Conservation (phyloP, 495 filamentous ascomycete genomes). For the Apiosordaria backusii region DNA sequence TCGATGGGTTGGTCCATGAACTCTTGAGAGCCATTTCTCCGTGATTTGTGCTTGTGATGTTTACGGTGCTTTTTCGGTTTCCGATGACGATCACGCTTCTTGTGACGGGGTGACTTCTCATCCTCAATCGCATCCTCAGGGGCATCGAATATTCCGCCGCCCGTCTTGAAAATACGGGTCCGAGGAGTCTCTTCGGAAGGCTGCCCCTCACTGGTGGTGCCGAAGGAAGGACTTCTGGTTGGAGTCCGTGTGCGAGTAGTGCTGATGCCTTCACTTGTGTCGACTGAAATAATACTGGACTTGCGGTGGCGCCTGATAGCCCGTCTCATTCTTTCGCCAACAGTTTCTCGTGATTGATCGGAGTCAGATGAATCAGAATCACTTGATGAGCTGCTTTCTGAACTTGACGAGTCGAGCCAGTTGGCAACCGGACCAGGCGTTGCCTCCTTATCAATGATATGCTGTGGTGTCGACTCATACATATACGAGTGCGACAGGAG, state of each 20-base stretch:
- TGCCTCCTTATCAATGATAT: conserved; percentile 82
- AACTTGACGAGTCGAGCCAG: conserved; percentile 67
- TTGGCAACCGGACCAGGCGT: conserved; percentile 75
- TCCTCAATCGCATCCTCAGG: conserved; percentile 41
- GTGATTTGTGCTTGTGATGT: conserved; percentile 32
- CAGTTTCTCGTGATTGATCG: conserved; percentile 63
- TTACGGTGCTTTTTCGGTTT: conserved; percentile 30
- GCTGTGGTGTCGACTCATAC: conserved; percentile 82
- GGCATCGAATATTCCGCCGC: conserved; percentile 10
- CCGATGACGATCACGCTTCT: conserved; percentile 34
- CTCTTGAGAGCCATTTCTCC: conserved; percentile 25
- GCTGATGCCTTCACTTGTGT: conserved; percentile 41
- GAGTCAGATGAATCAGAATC: conserved; percentile 59
- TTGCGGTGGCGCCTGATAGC: conserved; percentile 70
- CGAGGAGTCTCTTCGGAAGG: conserved; percentile 34
- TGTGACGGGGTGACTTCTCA: conserved; percentile 30
- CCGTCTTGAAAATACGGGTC: conserved; percentile 21
- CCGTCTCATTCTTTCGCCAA: conserved; percentile 68
- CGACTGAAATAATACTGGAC: conserved; percentile 66
- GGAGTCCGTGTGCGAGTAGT: conserved; percentile 33
- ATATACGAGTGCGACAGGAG: conserved; percentile 87
- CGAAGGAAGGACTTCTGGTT: conserved; percentile 37
- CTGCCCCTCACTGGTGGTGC: conserved; percentile 31
- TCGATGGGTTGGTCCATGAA: conserved; percentile 35
- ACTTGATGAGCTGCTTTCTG: conserved; percentile 54